These are phyloP conservation scores for Hanseniaspora osmophila DNA, from an alignment of 805 yeast genomes.

Conservation along the genomic window DNA sequence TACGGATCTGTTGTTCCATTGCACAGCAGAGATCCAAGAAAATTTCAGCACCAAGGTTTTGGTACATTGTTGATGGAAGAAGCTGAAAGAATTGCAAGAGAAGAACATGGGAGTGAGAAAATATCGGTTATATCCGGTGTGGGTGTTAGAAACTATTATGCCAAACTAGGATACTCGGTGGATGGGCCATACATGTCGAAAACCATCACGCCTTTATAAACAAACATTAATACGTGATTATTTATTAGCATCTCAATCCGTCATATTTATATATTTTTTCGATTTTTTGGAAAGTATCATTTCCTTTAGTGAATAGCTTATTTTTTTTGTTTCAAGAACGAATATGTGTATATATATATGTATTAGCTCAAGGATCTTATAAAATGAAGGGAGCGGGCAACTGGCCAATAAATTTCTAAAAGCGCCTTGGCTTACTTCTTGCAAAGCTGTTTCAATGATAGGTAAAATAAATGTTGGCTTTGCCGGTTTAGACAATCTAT, in stretches of 20 bases:
- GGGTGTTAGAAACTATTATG: conserved; percentile 93
- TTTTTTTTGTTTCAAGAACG: not conserved
- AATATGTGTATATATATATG: not conserved
- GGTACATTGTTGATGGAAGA: conserved; percentile 97
- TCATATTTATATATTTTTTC: too few species aligned
- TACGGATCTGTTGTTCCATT: conserved; percentile 95
- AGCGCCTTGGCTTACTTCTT: too few species aligned
- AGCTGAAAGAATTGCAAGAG: conserved; percentile 88
- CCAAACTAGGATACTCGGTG: conserved; percentile 74
- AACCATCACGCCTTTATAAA: conserved; percentile 10
- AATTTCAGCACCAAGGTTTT: conserved; percentile 97
- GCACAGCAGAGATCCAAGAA: conserved; percentile 91
- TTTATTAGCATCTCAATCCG: not conserved
- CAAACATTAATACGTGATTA: not conserved
- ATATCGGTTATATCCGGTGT: conserved; percentile 93
- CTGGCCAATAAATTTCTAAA: too few species aligned
- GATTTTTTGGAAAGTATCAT: not conserved
- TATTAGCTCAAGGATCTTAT: too few species aligned
- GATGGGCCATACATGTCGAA: conserved; percentile 99
- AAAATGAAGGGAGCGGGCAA: too few species aligned
- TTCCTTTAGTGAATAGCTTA: not conserved
- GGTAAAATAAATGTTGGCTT: too few species aligned
- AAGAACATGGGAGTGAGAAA: conserved; percentile 86
- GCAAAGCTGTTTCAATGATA: too few species aligned
- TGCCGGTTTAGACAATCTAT: too few species aligned